Evolutionary conservation across 495 filamentous ascomycete genomes (phyloP), one percentile per base, ranked within the genome.

Genomic region (Cryomyces antarcticus): DNA sequence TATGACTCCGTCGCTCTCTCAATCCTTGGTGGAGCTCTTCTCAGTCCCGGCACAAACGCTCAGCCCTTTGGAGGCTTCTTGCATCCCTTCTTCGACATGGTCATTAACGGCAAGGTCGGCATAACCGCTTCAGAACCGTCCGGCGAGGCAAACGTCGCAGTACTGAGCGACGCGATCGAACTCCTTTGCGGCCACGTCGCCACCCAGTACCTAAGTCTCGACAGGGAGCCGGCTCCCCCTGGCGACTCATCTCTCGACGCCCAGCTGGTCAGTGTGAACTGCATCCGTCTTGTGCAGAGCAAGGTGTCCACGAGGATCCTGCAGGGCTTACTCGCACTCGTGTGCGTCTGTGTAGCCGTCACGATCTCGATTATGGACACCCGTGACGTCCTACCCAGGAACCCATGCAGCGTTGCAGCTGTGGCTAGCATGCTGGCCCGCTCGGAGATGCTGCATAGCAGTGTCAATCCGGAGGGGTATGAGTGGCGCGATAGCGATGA

Each of bases 401-500:
- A 44, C 33, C 54, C 54, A 4, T 53, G 46, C 30, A 57, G 48
- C 39, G 58, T 64, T 39, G 61, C 57, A 0, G 51, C 48, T 17
- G 46, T 55, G 10, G 55, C 52, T 5, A 53, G 45, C 1, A 43
- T 62, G 6, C 44, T 62, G 4, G 53, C 54, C 24, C 59, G 58
- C 27, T 38, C 39, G 24, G 13, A 46, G 28, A 45, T 52, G 38
- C 27, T 39, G 27, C 7, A 17, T 7, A 28, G 27, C 10, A 9
- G 27, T 28, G 38, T 39, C n/a, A 39, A 1, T 3, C 38, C 38
- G 38, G 27, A 39, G 38, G 38, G 38, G 9, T 39, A 1, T 7
- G 38, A 39, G 27, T 39, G 38, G n/a, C 27, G 38, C 27, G 24
- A 28, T 4, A 17, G 27, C 7, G 10, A 28, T 7, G 38, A 39